Evolutionary conservation across 192 early-diverging fungal genomes (phyloP).

Genomic region (Allomyces macrogynus): DNA sequence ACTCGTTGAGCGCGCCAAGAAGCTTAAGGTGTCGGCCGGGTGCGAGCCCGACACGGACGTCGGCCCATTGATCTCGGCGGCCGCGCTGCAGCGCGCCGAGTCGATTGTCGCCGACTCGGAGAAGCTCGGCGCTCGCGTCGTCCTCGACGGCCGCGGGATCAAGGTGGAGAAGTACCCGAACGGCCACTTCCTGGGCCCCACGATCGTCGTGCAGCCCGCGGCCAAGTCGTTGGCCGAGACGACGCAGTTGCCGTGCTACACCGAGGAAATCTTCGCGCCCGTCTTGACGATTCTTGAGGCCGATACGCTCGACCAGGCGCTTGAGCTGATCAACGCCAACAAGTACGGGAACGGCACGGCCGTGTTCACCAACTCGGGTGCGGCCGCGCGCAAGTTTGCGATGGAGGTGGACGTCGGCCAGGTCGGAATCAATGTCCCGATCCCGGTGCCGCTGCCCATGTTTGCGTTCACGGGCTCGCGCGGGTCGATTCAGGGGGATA

Average conservation of each 20-base stretch:
- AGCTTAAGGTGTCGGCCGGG: slow-evolving; percentile 64
- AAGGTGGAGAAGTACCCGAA: slow-evolving; percentile 48
- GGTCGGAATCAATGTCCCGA: slow-evolving; percentile 74
- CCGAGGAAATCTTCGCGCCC: slow-evolving; percentile 90
- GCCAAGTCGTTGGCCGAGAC: slow-evolving; percentile 7
- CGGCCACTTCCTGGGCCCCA: slow-evolving; percentile 94
- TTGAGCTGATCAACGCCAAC: slow-evolving; percentile 75
- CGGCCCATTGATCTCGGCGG: slow-evolving; percentile 68
- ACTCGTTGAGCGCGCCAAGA: slow-evolving; percentile 63
- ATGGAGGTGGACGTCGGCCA: slow-evolving; percentile 81
- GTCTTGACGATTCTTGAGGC: slow-evolving; percentile 66
- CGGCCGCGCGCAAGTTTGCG: slow-evolving; percentile 68
- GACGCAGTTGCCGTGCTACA: slow-evolving; percentile 3
- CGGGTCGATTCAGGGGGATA: slow-evolving; percentile 77
- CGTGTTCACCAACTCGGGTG: slow-evolving; percentile 79
- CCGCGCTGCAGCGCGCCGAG: slow-evolving; percentile 54
- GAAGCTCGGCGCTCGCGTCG: slow-evolving; percentile 65
- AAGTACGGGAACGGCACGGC: slow-evolving; percentile 72
- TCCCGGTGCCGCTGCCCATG: slow-evolving; percentile 91
- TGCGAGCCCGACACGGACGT: slow-evolving; percentile 70
- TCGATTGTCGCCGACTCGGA: slow-evolving; percentile 57
- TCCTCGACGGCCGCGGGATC: slow-evolving; percentile 72
- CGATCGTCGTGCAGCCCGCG: slow-evolving; percentile 55
- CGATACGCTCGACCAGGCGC: slow-evolving; percentile 74
- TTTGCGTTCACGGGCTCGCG: slow-evolving; percentile 87